Conservation (phyloP, 225 moss, liverwort and hornwort species). For the Bryum argenteum region DNA sequence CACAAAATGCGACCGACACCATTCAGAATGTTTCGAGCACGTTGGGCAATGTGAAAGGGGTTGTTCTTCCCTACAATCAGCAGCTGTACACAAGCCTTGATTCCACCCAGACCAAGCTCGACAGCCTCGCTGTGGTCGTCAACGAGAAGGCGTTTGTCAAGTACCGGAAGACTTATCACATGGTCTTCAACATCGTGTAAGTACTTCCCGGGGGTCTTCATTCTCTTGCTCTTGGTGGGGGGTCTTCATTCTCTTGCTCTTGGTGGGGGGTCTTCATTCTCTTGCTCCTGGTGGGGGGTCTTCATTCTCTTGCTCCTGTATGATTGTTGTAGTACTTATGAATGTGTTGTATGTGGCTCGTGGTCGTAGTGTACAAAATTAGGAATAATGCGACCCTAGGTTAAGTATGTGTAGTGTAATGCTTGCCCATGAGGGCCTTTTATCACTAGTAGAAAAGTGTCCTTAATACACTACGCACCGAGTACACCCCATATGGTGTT, state of each 20-base stretch:
- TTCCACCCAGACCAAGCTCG: constrained; percentile 41
- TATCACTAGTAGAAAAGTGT: too few relatives aligned
- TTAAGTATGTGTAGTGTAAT: too few relatives aligned
- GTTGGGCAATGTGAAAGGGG: constrained; percentile 32
- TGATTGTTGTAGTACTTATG: too few relatives aligned
- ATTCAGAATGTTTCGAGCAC: constrained; percentile 48
- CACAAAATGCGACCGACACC: constrained; percentile 41
- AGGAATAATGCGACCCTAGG: too few relatives aligned
- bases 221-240: not conserved
- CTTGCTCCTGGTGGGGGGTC: not conserved
- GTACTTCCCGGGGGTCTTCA: not conserved
- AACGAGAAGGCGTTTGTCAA: constrained; percentile 52
- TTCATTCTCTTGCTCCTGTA: not conserved
- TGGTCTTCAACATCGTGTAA: constrained; percentile 54
- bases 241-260: not conserved
- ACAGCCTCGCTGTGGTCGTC: constrained; percentile 39
- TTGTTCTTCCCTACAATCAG: constrained; percentile 38
- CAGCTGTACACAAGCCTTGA: constrained; percentile 27
- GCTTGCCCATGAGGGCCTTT: too few relatives aligned
- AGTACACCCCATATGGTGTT: too few relatives aligned
- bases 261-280: not conserved
- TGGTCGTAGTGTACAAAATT: too few relatives aligned
- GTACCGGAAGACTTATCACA: constrained; percentile 52
- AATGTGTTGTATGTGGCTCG: too few relatives aligned
- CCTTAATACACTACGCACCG: too few relatives aligned